A percentile compares a stretch with the other conserved stretches of the same genome.
These are phyloP conservation scores for Oryza punctata DNA, from an alignment of 176 grass and related monocot genomes.

Conservation along the genomic window DNA sequence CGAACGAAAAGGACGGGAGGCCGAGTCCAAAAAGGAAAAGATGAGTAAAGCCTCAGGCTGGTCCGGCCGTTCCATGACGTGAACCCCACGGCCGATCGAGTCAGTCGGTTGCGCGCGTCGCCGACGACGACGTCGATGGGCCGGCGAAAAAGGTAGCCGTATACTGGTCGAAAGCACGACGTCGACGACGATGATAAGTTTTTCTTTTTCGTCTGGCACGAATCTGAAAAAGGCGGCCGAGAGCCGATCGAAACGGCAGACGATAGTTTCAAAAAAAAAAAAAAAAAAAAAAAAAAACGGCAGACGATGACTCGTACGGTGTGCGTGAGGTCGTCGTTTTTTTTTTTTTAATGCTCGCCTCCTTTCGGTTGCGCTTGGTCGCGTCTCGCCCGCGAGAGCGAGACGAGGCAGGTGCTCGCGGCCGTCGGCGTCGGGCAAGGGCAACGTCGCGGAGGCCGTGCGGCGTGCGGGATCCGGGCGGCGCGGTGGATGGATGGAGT, in stretches of 20 bases:
- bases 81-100: background rate
- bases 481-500: too few species aligned
- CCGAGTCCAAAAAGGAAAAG: background rate
- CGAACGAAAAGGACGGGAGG: background rate
- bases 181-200: background rate
- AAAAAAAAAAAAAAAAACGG: too few species aligned
- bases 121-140: background rate
- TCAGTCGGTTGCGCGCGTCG: background rate
- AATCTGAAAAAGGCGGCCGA: background rate
- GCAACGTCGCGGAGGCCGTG: too few species aligned
- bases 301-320: background rate
- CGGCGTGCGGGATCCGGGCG: too few species aligned
- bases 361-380: too few species aligned
- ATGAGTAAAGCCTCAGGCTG: background rate
- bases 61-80: background rate
- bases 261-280: too few species aligned
- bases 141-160: background rate
- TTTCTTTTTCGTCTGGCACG: background rate
- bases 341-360: background rate
- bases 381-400: too few species aligned
- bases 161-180: background rate
- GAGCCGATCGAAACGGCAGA: background rate
- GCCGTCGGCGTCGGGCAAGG: too few species aligned
- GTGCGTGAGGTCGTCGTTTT: background rate
- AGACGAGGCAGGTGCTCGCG: background rate